phyloP scores from a whole-genome alignment of 768 basidiomycete species.

The Dioszegia aurantiaca region DNA sequence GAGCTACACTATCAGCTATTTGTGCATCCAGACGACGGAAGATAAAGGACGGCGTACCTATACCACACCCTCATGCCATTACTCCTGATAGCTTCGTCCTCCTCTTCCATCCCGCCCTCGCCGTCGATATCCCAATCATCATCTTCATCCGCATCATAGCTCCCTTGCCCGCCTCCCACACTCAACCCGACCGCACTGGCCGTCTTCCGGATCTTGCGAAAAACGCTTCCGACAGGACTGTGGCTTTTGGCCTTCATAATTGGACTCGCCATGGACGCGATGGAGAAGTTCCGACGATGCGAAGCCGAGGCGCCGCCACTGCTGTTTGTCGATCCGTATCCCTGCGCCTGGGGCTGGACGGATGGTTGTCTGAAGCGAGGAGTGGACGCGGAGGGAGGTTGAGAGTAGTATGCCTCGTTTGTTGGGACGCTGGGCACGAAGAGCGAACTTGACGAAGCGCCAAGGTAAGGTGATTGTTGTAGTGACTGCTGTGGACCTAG shows the following conservation, averaged over 20 bases:
- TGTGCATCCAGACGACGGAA: too few species aligned
- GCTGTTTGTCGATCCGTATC: slow-evolving; percentile 13
- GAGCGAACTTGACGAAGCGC: slow-evolving; percentile 4
- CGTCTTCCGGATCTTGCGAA: slow-evolving; percentile 31
- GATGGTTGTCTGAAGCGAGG: slow-evolving; percentile 26
- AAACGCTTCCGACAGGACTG: slow-evolving; percentile 28
- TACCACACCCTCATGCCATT: slow-evolving; percentile 67
- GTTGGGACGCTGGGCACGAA: slow-evolving; percentile 33
- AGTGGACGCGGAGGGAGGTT: slow-evolving; percentile 34
- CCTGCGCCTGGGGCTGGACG: slow-evolving; percentile 1
- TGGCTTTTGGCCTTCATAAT: slow-evolving; percentile 5
- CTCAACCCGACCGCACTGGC: slow-evolving; percentile 38
- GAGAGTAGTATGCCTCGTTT: slow-evolving; percentile 40
- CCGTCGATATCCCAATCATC: slow-evolving; percentile 24
- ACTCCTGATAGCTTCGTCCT: slow-evolving; percentile 60
- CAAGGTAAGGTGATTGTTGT: slow-evolving; percentile 10
- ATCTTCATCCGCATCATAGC: slow-evolving; percentile 24
- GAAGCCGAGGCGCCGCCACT: slow-evolving; percentile 1
- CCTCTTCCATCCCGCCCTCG: slow-evolving; percentile 36
- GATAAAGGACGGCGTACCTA: slow-evolving; percentile 38
- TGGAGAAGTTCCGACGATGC: slow-evolving; percentile 23
- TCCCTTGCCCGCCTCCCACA: slow-evolving; percentile 26
- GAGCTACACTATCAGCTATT: slow-evolving; percentile 45
- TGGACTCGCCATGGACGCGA: slow-evolving; percentile 10
- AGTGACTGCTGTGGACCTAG: neutral